Evolutionary conservation across 2,329 filamentous ascomycete species (phyloP).

Genomic region (Fusarium sp.): DNA sequence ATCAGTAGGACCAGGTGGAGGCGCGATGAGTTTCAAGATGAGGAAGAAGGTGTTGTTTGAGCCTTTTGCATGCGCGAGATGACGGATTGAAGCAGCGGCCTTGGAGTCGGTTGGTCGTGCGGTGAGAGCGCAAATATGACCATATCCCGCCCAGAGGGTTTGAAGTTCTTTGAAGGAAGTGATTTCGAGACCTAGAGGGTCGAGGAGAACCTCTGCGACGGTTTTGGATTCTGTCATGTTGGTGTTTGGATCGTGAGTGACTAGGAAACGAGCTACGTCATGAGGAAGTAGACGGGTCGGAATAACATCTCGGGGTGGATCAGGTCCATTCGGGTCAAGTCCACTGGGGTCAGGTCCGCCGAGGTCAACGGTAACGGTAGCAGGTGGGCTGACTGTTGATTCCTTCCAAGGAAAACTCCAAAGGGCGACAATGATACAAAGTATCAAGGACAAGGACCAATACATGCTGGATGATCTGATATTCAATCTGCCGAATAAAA

Average conservation of each 20-base stretch:
- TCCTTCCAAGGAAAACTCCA: background rate
- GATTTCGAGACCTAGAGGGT: conserved; percentile 54
- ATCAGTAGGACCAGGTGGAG: conserved; percentile 53
- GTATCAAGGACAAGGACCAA: background rate
- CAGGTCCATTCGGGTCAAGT: no score
- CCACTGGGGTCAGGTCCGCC: no score
- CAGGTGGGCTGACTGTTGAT: background rate
- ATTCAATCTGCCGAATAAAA: background rate
- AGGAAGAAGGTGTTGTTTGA: conserved; percentile 50
- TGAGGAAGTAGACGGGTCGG: conserved; percentile 14
- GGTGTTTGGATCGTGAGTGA: background rate
- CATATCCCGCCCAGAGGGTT: conserved; percentile 63
- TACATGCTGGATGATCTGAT: background rate
- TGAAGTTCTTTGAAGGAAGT: conserved; percentile 54
- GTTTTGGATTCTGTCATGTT: conserved; percentile 30
- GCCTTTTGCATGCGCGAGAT: conserved; percentile 4
- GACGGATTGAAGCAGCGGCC: conserved; percentile 21
- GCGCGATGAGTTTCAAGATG: conserved; percentile 70
- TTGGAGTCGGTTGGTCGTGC: conserved; percentile 51
- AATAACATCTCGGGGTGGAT: conserved; percentile 27
- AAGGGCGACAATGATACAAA: background rate
- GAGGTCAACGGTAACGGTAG: background rate
- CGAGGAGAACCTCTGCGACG: conserved; percentile 55
- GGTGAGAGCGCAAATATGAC: conserved; percentile 65
- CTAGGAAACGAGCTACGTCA: conserved; percentile 4